Conservation (phyloP, 2,329 filamentous ascomycete species). For the Phyllosticta citriasiana region DNA sequence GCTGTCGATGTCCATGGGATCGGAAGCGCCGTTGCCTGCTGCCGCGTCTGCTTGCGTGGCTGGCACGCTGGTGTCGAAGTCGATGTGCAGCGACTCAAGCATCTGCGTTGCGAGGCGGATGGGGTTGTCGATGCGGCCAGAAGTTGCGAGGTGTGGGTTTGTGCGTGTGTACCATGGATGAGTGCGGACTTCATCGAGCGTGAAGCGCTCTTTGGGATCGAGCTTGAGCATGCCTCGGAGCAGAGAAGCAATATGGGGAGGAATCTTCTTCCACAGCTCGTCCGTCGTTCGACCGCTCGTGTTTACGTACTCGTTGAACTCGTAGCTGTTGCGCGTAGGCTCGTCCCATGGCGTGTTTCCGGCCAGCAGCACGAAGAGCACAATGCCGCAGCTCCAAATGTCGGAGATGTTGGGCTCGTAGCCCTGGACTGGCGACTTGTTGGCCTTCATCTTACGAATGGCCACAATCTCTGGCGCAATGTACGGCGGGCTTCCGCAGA, state of each 20-base stretch:
- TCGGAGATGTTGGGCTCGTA: constrained; percentile 77
- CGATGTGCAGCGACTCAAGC: constrained; percentile 82
- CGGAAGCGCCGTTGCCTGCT: constrained; percentile 32
- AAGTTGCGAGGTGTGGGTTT: constrained; percentile 64
- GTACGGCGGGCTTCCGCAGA: constrained; percentile 93
- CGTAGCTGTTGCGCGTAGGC: constrained; percentile 74
- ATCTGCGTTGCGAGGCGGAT: constrained; percentile 85
- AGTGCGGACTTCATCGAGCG: constrained; percentile 73
- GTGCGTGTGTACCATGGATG: constrained; percentile 90
- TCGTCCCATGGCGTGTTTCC: constrained; percentile 98
- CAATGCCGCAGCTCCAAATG: constrained; percentile 95
- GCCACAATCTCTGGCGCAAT: constrained; percentile 84
- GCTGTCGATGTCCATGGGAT: constrained; percentile 59
- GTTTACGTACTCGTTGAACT: constrained; percentile 78
- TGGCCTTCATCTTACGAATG: constrained; percentile 39
- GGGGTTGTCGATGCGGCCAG: constrained; percentile 68
- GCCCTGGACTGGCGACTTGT: constrained; percentile 41
- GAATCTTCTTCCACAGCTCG: constrained; percentile 73
- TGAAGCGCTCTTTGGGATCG: constrained; percentile 64
- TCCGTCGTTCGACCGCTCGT: constrained; percentile 75
- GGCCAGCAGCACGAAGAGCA: constrained; percentile 89
- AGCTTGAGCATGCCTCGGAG: constrained; percentile 89
- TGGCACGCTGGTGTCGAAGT: constrained; percentile 49
- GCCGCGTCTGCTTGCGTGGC: constrained; percentile 44
- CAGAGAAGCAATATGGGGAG: constrained; percentile 63